Base-by-base conservation (phyloP, 805 yeast genomes). In the Lachancea dasiensis region DNA sequence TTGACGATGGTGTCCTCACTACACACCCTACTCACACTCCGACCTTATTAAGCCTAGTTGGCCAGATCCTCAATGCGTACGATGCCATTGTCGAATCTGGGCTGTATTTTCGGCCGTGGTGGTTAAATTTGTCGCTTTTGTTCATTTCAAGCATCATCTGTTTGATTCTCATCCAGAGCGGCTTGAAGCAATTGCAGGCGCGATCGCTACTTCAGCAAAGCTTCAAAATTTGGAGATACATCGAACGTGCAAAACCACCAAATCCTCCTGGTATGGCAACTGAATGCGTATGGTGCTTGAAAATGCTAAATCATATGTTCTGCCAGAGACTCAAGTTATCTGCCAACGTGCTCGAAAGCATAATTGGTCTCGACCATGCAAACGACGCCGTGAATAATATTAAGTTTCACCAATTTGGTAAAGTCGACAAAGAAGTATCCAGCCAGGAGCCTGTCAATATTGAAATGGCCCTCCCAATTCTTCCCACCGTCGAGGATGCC, bases 251-350 rank as follows among this genome's bases (percentile, higher is more conserved):
- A 48, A 69, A 18, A 51, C 66, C 58, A 9, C 43, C 34, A 18
- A 49, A 52, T 23, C 65, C 67, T 41, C 60, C 47, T 6, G 49
- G 49, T 13, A 77, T 77, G 84, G 72, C 70, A 9, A 64, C 67
- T 30, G 83, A 77, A 51, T 73, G 80, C 48, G 48, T 74, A n/a
- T 78, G 83, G 84, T 76, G 73, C 2, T 48, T 78, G 28, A 75
- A 74, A 44, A 72, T 70, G 64, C 58, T 75, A 41, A 75, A 74
- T 48, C 73, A 70, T 42, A 66, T 76, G 48, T 56, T 72, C 31
- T 56, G 68, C n/a, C 54, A 72, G 35, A 58, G 75, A 32, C 56
- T 73, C 37, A 54, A 64, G 31, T 68, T 68, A 37, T 63, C 72
- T n/a, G 52, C 64, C 7, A 43, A 53, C 8, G 51, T 51, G 1